Percentiles rank a stretch among this genome's conserved stretches.
phyloP scores from a whole-genome alignment of 75 land plant genomes.

The Cunninghamia lanceolata region DNA sequence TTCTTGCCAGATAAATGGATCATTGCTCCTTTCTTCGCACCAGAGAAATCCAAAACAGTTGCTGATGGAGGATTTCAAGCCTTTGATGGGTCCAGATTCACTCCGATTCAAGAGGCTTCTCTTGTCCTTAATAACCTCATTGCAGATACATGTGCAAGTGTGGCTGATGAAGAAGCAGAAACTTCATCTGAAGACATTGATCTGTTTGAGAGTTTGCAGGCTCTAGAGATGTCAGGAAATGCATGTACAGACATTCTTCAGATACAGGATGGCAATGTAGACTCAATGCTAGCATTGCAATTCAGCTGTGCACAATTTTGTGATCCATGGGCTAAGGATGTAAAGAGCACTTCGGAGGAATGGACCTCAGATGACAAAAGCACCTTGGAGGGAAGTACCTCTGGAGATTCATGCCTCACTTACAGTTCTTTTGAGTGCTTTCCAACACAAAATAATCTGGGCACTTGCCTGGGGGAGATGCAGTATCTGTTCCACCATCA shows the following conservation, averaged over 20 bases:
- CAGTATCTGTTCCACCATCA: neutral
- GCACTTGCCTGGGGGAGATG: neutral
- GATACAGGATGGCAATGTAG: slow-evolving; percentile 3
- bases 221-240: neutral
- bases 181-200: neutral
- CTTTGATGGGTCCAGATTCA: slow-evolving; percentile 6
- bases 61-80: neutral
- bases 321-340: neutral
- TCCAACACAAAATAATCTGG: neutral
- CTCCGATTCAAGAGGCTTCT: neutral
- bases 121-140: neutral
- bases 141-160: neutral
- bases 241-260: neutral
- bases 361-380: neutral
- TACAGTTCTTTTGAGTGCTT: neutral
- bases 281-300: neutral
- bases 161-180: neutral
- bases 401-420: neutral
- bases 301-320: neutral
- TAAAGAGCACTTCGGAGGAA: neutral
- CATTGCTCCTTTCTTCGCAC: neutral
- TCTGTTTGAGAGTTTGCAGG: slow-evolving; percentile 1
- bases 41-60: neutral
- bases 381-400: neutral
- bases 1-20: neutral